Conservation (phyloP, 78 protist genomes). For the Speleostelium caveatum region DNA sequence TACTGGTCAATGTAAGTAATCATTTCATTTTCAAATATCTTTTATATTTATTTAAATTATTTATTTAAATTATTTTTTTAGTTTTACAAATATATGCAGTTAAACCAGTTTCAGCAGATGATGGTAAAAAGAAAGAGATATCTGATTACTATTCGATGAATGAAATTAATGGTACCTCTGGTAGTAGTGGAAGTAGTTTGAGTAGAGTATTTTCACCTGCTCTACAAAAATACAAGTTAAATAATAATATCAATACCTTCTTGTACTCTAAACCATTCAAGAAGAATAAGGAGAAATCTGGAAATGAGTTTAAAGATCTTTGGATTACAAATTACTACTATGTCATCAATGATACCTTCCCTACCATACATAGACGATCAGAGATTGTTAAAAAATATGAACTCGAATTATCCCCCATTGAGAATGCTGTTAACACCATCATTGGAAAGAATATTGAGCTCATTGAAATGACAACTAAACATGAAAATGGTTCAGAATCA, state of each 20-base stretch:
- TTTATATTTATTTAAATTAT: background rate
- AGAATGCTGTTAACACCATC: constrained; percentile 82
- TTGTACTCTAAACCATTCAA: constrained; percentile 74
- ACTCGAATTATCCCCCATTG: constrained; percentile 74
- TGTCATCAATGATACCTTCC: constrained; percentile 68
- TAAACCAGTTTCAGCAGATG: constrained; percentile 40
- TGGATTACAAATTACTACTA: constrained; percentile 79
- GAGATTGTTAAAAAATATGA: constrained; percentile 52
- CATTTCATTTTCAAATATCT: background rate
- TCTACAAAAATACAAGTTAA: constrained; percentile 52
- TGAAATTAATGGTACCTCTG: background rate
- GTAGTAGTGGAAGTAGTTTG: background rate
- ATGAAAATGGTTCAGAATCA: constrained; percentile 30
- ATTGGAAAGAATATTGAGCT: constrained; percentile 79
- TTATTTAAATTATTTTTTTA: too few relatives aligned
- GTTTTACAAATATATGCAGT: constrained; percentile 60
- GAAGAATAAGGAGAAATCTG: constrained; percentile 53
- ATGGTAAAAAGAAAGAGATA: background rate
- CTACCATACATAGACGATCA: constrained; percentile 80
- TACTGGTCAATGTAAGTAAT: constrained; percentile 35
- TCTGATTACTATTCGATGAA: background rate
- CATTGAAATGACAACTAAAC: constrained; percentile 42
- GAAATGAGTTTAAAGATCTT: constrained; percentile 83
- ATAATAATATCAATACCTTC: constrained; percentile 73
- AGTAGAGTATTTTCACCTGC: constrained; percentile 21